These are phyloP conservation scores for Nakazawaea siamensis DNA, from an alignment of 805 yeast species.

Conservation along the genomic window DNA sequence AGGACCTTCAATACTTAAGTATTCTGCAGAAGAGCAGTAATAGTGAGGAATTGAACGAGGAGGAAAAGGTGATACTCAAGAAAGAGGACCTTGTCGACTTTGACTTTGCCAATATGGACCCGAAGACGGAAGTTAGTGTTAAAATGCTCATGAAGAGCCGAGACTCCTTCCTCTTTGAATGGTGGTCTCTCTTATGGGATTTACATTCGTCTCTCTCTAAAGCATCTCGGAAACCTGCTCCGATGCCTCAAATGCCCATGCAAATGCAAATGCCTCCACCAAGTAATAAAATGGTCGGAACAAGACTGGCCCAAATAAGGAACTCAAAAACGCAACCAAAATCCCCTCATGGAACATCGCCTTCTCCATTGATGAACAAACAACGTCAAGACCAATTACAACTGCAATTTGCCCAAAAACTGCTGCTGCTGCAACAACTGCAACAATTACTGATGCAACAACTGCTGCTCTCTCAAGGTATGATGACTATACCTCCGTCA, in stretches of 20 bases:
- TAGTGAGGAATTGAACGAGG: slow-evolving; percentile 10
- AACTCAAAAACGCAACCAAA: too few species aligned
- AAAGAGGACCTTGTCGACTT: slow-evolving; percentile 2
- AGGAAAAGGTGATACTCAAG: slow-evolving; percentile 12
- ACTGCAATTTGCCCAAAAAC: slow-evolving; percentile 1
- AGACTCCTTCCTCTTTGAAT: slow-evolving; percentile 42
- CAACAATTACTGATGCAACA: slow-evolving; percentile 18
- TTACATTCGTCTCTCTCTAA: slow-evolving; percentile 38
- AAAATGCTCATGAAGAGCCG: slow-evolving; percentile 33
- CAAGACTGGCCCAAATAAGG: neutral
- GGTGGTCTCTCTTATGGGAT: slow-evolving; percentile 49
- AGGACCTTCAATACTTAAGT: slow-evolving; percentile 5
- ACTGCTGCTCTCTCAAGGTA: slow-evolving; percentile 14
- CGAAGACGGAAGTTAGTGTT: slow-evolving; percentile 16
- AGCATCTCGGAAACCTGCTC: too few species aligned
- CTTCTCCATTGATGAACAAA: too few species aligned
- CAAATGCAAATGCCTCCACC: neutral
- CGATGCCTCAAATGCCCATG: too few species aligned
- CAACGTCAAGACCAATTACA: slow-evolving; percentile 18
- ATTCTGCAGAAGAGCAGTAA: slow-evolving; percentile 11
- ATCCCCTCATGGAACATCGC: too few species aligned
- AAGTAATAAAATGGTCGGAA: neutral
- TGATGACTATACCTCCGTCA: too few species aligned
- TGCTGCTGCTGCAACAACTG: slow-evolving; percentile 11
- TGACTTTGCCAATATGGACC: slow-evolving; percentile 1